phyloP scores from a whole-genome alignment of 805 yeast species.

The Zygoascus ofunaensis region DNA sequence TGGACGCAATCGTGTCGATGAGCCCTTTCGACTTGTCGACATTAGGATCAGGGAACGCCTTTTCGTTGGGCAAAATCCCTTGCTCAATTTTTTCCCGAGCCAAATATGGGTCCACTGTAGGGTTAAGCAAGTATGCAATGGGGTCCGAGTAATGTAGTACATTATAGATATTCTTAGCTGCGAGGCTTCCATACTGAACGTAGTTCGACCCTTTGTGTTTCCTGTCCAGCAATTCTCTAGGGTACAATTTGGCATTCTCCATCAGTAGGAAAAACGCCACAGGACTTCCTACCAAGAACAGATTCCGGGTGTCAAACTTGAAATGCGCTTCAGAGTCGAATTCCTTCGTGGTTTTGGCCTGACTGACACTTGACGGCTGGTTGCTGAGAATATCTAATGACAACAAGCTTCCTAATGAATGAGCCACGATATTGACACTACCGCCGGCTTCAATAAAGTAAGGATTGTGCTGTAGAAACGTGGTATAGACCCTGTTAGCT shows the following conservation, averaged over 20 bases:
- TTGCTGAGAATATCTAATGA: slow-evolving; percentile 57
- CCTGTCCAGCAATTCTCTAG: slow-evolving; percentile 18
- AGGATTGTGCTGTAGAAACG: slow-evolving; percentile 61
- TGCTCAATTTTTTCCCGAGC: slow-evolving; percentile 21
- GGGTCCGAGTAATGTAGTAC: slow-evolving; percentile 88
- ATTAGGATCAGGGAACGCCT: slow-evolving; percentile 11
- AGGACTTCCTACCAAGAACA: slow-evolving; percentile 81
- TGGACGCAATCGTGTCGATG: slow-evolving; percentile 11
- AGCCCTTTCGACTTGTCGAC: slow-evolving; percentile 7
- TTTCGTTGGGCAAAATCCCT: slow-evolving; percentile 21
- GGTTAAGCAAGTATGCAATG: slow-evolving; percentile 80
- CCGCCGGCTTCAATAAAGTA: slow-evolving; percentile 39
- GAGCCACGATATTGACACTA: slow-evolving; percentile 79
- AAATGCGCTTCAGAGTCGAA: slow-evolving; percentile 25
- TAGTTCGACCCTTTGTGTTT: slow-evolving; percentile 5
- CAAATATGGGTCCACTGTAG: slow-evolving; percentile 45
- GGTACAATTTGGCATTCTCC: slow-evolving; percentile 22
- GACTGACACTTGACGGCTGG: slow-evolving; percentile 28
- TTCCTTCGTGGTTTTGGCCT: slow-evolving; percentile 15
- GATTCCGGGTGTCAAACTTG: slow-evolving; percentile 61
- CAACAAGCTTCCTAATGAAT: slow-evolving; percentile 84
- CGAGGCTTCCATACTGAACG: slow-evolving; percentile 42
- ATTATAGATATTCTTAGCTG: slow-evolving; percentile 65
- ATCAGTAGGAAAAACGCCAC: slow-evolving; percentile 56
- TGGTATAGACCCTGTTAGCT: slow-evolving; percentile 56